Percentiles rank a stretch among this genome's conserved stretches.
Evolutionary conservation across 2,329 filamentous ascomycete genomes (phyloP).

Genomic region (Pseudonectria foliicola): DNA sequence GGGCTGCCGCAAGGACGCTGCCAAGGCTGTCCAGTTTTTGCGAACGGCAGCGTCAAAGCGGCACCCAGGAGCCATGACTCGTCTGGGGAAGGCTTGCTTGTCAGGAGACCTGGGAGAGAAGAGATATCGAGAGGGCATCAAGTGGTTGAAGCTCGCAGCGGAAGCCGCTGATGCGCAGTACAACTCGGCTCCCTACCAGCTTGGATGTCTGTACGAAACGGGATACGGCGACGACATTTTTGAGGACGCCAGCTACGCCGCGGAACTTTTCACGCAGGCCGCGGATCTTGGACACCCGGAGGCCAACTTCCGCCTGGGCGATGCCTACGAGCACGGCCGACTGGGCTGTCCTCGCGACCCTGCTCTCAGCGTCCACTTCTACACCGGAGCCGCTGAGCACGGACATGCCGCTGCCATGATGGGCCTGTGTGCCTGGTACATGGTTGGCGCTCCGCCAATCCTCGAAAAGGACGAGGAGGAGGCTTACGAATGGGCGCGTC

Average conservation of each 20-base stretch:
- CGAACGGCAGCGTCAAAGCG: constrained; percentile 85
- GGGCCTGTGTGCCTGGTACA: constrained; percentile 97
- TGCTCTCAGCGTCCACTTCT: constrained; percentile 92
- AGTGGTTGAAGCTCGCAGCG: constrained; percentile 90
- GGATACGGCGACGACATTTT: constrained; percentile 96
- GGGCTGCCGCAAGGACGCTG: constrained; percentile 83
- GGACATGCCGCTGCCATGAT: constrained; percentile 90
- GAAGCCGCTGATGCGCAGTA: constrained; percentile 89
- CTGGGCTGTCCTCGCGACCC: constrained; percentile 85
- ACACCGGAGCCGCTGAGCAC: constrained; percentile 81
- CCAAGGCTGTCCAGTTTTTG: constrained; percentile 91
- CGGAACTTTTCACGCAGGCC: constrained; percentile 88
- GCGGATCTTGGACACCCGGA: constrained; percentile 86
- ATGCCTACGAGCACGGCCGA: constrained; percentile 90
- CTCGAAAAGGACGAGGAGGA: constrained; percentile 93
- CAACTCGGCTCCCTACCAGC: constrained; percentile 85
- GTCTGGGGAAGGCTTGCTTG: constrained; percentile 84
- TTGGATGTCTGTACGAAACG: constrained; percentile 80
- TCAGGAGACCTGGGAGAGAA: constrained; percentile 83
- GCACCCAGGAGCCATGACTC: constrained; percentile 90
- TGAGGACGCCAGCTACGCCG: constrained; percentile 81
- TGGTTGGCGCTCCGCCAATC: constrained; percentile 87
- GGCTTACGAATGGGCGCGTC: constrained; percentile 91
- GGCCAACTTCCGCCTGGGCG: constrained; percentile 82
- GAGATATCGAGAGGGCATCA: constrained; percentile 83